Percentiles rank a stretch among this genome's conserved stretches.
These are phyloP conservation scores for Zalaria obscura DNA, from an alignment of 2,329 filamentous ascomycete species.

Conservation along the genomic window DNA sequence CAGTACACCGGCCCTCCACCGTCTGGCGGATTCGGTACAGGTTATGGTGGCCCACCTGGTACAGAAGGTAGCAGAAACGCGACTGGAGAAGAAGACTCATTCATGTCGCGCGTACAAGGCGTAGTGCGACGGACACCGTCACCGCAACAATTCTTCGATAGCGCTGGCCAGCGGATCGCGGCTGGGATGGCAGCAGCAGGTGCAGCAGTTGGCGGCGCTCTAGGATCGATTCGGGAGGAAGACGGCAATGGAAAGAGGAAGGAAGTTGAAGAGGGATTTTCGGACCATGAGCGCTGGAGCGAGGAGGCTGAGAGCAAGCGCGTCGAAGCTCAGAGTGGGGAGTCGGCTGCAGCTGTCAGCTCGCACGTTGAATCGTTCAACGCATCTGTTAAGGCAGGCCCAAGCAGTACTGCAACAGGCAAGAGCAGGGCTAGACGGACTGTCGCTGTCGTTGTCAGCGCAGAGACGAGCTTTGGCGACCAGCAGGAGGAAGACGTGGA, in stretches of 20 bases:
- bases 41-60: too few species aligned
- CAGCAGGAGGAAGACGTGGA: conserved; percentile 38
- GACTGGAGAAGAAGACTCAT: conserved; percentile 35
- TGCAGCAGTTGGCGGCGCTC: conserved; percentile 65
- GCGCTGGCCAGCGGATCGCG: conserved; percentile 64
- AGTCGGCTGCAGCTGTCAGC: conserved; percentile 19
- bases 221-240: conserved; percentile 56
- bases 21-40: too few species aligned
- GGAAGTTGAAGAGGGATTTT: conserved; percentile 18
- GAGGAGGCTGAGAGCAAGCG: conserved; percentile 67
- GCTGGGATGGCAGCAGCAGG: conserved; percentile 65
- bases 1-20: background rate
- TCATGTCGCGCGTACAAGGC: conserved; percentile 66
- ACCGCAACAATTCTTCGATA: conserved; percentile 77
- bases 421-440: conserved; percentile 40
- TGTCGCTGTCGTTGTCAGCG: conserved; percentile 79
- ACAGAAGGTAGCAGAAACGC: background rate
- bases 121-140: conserved; percentile 71
- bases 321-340: conserved; percentile 21
- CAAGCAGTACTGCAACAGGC: conserved; percentile 3
- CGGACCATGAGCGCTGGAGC: conserved; percentile 79
- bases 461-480: conserved; percentile 48
- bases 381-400: conserved; percentile 9
- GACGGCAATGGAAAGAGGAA: conserved; percentile 5
- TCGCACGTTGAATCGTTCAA: conserved; percentile 19